Evolutionary conservation across 1,284 basidiomycete genomes (phyloP).

Genomic region (Anthracocystis panici-leucophaei): DNA sequence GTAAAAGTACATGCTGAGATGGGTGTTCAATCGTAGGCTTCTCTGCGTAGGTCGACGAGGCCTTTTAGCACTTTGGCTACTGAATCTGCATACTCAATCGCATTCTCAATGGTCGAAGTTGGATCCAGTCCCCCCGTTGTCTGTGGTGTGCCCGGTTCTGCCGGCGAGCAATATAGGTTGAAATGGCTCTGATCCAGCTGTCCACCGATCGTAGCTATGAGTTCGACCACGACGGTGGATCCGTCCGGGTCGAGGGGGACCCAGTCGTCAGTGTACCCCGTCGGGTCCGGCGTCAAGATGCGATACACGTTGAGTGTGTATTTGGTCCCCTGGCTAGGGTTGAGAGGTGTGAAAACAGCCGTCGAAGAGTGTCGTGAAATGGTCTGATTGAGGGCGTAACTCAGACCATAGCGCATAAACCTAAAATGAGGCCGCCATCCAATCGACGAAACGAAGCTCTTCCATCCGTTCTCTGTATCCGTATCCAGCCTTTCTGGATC

Average conservation of each 20-base stretch:
- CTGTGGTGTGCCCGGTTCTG: conserved; percentile 3
- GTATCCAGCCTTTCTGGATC: conserved; percentile 30
- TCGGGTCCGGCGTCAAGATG: conserved; percentile 47
- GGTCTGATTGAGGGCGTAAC: conserved; percentile 24
- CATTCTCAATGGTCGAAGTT: conserved; percentile 36
- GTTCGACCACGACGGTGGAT: conserved; percentile 37
- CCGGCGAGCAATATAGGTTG: conserved; percentile 21
- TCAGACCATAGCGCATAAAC: conserved; percentile 34
- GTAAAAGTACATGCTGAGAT: conserved; percentile 14
- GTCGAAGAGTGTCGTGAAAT: conserved; percentile 19
- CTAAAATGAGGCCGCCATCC: conserved; percentile 41
- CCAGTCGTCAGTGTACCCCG: conserved; percentile 41
- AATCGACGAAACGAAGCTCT: conserved; percentile 38
- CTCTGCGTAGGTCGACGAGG: conserved; percentile 37
- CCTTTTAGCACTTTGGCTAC: conserved; percentile 34
- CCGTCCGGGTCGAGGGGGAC: conserved; percentile 36
- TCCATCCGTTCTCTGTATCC: conserved; percentile 34
- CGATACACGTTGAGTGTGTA: conserved; percentile 37
- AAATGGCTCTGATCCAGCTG: conserved; percentile 42
- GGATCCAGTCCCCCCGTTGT: conserved; percentile 19
- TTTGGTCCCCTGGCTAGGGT: conserved; percentile 27
- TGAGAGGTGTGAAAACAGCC: conserved; percentile 8
- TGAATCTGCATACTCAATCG: conserved; percentile 32
- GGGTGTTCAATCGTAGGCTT: conserved; percentile 22
- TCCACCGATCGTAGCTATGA: conserved; percentile 27